A percentile compares a stretch with the other conserved stretches of the same genome.
Evolutionary conservation across 2,329 filamentous ascomycete species (phyloP).

Genomic region (Cytospora chrysosperma): DNA sequence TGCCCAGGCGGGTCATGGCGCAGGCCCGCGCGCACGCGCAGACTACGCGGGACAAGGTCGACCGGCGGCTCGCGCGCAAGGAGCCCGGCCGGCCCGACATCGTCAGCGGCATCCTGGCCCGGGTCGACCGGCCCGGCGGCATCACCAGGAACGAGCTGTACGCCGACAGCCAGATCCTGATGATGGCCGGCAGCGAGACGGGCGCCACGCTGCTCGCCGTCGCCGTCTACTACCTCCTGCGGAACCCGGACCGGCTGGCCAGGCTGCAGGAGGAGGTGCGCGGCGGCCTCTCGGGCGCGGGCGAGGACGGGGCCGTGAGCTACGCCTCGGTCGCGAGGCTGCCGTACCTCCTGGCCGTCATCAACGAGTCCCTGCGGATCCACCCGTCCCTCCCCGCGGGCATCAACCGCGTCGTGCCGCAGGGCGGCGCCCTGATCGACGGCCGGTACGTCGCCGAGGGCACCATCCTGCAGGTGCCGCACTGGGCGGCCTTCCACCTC

Average conservation of each 20-base stretch:
- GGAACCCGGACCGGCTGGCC: conserved; percentile 19
- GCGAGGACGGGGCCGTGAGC: not conserved
- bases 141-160: conserved; percentile 23
- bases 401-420: conserved; percentile 24
- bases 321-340: conserved; percentile 22
- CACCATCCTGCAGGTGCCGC: conserved; percentile 38
- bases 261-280: conserved; percentile 21
- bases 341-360: conserved; percentile 23
- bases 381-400: conserved; percentile 23
- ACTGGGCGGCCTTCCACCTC: conserved; percentile 30
- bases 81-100: conserved; percentile 20
- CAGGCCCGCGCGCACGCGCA: conserved; percentile 21
- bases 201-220: conserved; percentile 25
- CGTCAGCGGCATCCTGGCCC: conserved; percentile 14
- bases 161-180: conserved; percentile 23
- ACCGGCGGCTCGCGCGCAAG: conserved; percentile 22
- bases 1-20: conserved; percentile 17
- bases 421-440: conserved; percentile 26
- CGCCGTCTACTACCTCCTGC: conserved; percentile 21
- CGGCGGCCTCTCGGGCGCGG: not conserved
- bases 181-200: conserved; percentile 26
- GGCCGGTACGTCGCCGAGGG: conserved; percentile 28
- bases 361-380: conserved; percentile 26
- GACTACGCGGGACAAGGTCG: conserved; percentile 24
- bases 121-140: conserved; percentile 12